Conservation (phyloP, 2,329 filamentous ascomycete species). For the Phialophora macrospora region DNA sequence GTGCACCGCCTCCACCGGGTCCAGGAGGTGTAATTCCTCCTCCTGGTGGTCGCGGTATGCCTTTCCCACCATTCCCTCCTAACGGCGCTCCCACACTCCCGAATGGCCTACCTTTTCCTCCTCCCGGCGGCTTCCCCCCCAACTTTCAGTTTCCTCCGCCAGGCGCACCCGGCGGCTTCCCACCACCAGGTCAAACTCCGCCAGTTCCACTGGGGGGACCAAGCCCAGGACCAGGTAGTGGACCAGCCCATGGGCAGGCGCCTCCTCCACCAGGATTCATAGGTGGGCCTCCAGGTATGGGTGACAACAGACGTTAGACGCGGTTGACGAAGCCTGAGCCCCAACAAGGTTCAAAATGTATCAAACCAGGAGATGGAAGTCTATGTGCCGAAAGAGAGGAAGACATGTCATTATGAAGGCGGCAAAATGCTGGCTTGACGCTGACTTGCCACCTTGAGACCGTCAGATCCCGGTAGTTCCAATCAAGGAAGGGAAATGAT, state of each 20-base stretch:
- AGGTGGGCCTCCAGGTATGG: conserved; percentile 34
- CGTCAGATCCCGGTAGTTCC: background rate
- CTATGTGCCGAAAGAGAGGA: background rate
- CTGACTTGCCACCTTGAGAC: background rate
- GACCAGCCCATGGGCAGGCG: conserved; percentile 32
- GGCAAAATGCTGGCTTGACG: background rate
- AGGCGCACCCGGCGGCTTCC: conserved; percentile 44
- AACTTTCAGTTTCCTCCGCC: conserved; percentile 57
- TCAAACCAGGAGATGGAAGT: background rate
- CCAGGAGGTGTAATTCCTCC: conserved; percentile 55
- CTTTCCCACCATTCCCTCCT: conserved; percentile 58
- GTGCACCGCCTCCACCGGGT: conserved; percentile 43
- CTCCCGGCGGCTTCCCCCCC: conserved; percentile 56
- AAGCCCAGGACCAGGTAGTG: conserved; percentile 40
- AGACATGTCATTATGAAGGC: background rate
- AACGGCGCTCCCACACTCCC: conserved; percentile 50
- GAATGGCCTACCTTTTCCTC: conserved; percentile 52
- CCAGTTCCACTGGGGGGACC: conserved; percentile 40
- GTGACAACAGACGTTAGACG: conserved; percentile 32
- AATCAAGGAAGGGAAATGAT: background rate
- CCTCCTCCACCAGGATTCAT: conserved; percentile 40
- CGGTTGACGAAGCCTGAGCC: background rate
- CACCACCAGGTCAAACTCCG: conserved; percentile 40
- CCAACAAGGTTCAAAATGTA: background rate
- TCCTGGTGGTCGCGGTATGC: conserved; percentile 60